These are phyloP conservation scores for Pseudocercospora vitis DNA, from an alignment of 2,329 filamentous ascomycete species.

Conservation along the genomic window DNA sequence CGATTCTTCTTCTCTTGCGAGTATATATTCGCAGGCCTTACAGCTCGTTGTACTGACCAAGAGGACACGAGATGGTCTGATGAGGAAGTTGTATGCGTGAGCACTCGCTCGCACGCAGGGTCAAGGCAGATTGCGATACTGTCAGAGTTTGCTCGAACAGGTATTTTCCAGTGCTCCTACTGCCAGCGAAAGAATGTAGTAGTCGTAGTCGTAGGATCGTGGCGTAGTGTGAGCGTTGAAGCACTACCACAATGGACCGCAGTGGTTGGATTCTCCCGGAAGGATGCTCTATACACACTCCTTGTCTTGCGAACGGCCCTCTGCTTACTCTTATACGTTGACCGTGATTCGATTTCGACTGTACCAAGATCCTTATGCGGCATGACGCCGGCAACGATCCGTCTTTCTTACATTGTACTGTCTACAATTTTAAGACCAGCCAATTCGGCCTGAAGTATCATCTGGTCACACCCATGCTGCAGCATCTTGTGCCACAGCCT, in stretches of 20 bases:
- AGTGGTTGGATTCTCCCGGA: too few relatives aligned
- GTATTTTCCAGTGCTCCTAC: not conserved
- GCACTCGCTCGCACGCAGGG: not conserved
- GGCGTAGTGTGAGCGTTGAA: not conserved
- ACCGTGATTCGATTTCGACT: not conserved
- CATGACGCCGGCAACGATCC: constrained; percentile 1
- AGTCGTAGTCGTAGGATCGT: not conserved
- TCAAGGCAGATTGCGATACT: not conserved
- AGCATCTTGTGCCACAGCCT: not conserved
- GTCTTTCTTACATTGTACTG: too few relatives aligned
- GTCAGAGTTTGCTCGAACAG: not conserved
- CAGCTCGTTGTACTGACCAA: not conserved
- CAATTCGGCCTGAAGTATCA: constrained; percentile 1
- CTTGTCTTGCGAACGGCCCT: too few relatives aligned
- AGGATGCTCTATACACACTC: too few relatives aligned
- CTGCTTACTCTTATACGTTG: not conserved
- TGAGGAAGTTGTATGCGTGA: not conserved
- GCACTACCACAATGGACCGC: too few relatives aligned
- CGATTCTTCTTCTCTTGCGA: not conserved
- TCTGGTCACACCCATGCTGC: constrained; percentile 4
- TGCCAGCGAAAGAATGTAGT: not conserved
- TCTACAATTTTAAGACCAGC: not conserved
- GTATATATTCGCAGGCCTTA: not conserved
- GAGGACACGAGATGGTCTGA: not conserved
- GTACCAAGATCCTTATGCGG: not conserved